These are phyloP conservation scores for Sanghuangporus baumii DNA, from an alignment of 1,284 basidiomycete genomes.

Conservation along the genomic window DNA sequence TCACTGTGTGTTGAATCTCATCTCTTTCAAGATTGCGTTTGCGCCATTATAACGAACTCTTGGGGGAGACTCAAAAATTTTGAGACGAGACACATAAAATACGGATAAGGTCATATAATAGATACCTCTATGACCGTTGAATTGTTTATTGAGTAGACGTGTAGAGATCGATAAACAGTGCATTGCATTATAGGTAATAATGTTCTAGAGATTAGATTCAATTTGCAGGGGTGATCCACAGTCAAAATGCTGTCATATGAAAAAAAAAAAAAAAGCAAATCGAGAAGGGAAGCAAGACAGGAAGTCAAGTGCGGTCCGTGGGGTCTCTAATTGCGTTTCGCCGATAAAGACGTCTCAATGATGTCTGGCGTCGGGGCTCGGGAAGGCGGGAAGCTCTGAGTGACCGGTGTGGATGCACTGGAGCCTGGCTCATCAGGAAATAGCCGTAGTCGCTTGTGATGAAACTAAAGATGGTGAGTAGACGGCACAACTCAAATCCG, in stretches of 20 bases:
- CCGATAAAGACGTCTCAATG: neutral
- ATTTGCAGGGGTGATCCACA: neutral
- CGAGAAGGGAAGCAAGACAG: neutral
- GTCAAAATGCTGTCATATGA: no score
- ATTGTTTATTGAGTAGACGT: neutral
- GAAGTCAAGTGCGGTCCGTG: neutral
- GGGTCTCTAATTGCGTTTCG: neutral
- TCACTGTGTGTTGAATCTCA: neutral
- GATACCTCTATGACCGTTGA: neutral
- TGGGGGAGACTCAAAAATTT: constrained; percentile 16
- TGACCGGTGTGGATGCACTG: constrained; percentile 59
- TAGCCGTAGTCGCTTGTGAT: constrained; percentile 75
- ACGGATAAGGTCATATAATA: neutral
- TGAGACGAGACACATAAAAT: neutral
- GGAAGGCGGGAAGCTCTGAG: constrained; percentile 41
- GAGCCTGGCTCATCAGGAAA: constrained; percentile 50
- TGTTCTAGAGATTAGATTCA: neutral
- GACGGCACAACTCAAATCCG: neutral
- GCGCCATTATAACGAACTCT: constrained; percentile 56
- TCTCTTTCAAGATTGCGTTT: constrained; percentile 55
- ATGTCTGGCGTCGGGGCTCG: neutral
- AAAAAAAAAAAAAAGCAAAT: neutral
- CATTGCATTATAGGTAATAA: constrained; percentile 6
- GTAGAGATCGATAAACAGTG: neutral
- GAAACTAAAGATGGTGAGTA: constrained; percentile 43